These are phyloP conservation scores for Metschnikowia hibisci DNA, from an alignment of 805 yeast species.

Conservation along the genomic window DNA sequence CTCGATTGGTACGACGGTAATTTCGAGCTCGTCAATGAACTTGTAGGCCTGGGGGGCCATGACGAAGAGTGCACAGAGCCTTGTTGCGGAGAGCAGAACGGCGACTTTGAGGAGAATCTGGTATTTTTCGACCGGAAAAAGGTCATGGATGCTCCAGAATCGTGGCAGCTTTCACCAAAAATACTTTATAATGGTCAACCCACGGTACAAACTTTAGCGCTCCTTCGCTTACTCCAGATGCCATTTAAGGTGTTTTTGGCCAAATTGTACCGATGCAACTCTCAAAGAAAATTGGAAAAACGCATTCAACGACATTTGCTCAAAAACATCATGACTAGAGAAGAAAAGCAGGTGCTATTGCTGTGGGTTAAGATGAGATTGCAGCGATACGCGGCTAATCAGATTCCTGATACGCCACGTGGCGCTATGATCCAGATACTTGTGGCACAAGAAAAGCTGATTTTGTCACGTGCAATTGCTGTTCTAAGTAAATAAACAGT, in stretches of 20 bases:
- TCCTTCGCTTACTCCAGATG: conserved; percentile 21
- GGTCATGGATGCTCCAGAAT: conserved; percentile 23
- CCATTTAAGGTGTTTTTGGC: conserved; percentile 25
- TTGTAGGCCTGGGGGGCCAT: conserved; percentile 14
- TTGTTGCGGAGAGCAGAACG: conserved; percentile 16
- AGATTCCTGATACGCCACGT: conserved; percentile 9
- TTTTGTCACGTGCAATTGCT: conserved; percentile 16
- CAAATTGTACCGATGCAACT: conserved; percentile 19
- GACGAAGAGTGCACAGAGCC: conserved; percentile 17
- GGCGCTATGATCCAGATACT: conserved; percentile 17
- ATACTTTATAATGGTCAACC: conserved; percentile 42
- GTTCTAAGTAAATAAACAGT: not conserved
- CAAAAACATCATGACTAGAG: conserved; percentile 8
- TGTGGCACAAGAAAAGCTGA: conserved; percentile 26
- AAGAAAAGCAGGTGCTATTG: conserved; percentile 15
- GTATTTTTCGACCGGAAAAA: not conserved
- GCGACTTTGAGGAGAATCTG: conserved; percentile 20
- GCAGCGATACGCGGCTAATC: conserved; percentile 16
- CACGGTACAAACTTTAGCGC: conserved; percentile 34
- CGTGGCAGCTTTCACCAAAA: conserved; percentile 45
- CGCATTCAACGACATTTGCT: conserved; percentile 20
- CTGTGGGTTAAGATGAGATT: conserved; percentile 28
- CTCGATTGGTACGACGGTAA: conserved; percentile 48
- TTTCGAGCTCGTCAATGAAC: conserved; percentile 33
- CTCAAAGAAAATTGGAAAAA: conserved; percentile 21